Evolutionary conservation across 768 basidiomycete species (phyloP), one percentile per base, ranked within the genome.

Genomic region (Suillus luteus): DNA sequence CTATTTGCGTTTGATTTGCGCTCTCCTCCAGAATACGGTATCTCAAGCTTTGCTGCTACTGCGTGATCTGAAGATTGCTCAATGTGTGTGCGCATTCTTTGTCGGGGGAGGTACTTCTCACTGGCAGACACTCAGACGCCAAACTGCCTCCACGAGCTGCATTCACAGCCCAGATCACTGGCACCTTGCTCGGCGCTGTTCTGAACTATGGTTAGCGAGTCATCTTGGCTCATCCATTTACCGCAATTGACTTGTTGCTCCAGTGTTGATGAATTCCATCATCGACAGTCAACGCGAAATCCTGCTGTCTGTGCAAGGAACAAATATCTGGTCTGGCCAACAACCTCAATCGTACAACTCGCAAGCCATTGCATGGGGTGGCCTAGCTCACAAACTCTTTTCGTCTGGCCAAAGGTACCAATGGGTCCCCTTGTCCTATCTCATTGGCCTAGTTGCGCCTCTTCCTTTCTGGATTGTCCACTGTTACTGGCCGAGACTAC

Each of bases 101-200:
- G 9, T 3, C 5, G 2, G 24, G 10, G 17, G 35, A 55, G 15
- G 3, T 44, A 3, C 22, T 5, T 40, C 72, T 70, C 79, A 76
- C 40, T 80, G 81, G 70, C 78, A 82, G 68, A 80, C 8, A 67
- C 46, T 0, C 22, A 75, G 74, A 76, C 61, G 64, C 81, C 27
- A 89, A 89, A 75, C 80, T 89, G 48, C 85, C 87, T 43, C 88
- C 88, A 52, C 84, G 86, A 10, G 82, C 82, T 40, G 84, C 87
- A 2, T 89, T 90, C 72, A 78, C 81, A 22, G 85, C 85, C 8
- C 87, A 88, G 69, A 80, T 78, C 38, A 60, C 81, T 54, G 87
- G 88, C 1, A 83, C 86, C 7, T 72, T 89, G 49, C 74, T 89
- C 40, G 87, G 83, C 9, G 75, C 80, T 43, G 66, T 82, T 60